Base-by-base conservation (phyloP, 495 filamentous ascomycete genomes). In the Daldinia decipiens region DNA sequence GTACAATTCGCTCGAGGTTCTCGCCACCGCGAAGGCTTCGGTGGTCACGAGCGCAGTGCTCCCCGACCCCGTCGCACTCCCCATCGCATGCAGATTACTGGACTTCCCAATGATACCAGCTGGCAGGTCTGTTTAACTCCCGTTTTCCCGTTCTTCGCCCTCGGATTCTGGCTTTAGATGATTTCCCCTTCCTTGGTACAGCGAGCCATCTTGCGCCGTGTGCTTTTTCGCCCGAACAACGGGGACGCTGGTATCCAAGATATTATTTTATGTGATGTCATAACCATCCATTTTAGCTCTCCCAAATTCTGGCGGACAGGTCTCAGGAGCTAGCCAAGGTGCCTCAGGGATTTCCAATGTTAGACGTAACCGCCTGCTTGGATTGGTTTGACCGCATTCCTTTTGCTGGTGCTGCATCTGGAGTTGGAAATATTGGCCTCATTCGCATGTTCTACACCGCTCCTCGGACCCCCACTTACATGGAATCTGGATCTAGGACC, bases 1-100 rank as follows among this genome's bases (percentile, higher is more conserved):
- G 95, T 99, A 69, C 95, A 99, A 81, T 99, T 99, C 80, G 95
- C 95, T 60, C 93, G 95, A 77, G 95, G 95, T 63, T 90, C 91
- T 76, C 95, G 95, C 77, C 93, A 91, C 79, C 92, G 91, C 75
- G 92, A 97, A 81, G 85, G 71, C 70, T 90, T 89, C 79, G 84
- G 86, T 76, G 87, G 85, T 77, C 82, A 84, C 61, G 84, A 97
- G 77, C 92, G 93, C 77, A 88, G 85, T 63, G 89, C 91, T 75
- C 95, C 95, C 72, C 94, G 96, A 75, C 95, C 95, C 43, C 89
- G 95, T 71, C 94, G 95, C 78, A 99, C 96, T 73, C 89, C 92
- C 65, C 93, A 92, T 80, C 93, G 95, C 78, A 98, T 99, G 95
- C 89, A 93, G 81, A 94, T 99, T 74, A 92, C 92, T 87, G 94